phyloP scores from a whole-genome alignment of 495 filamentous ascomycete species.

The Penicillium maclennaniae region DNA sequence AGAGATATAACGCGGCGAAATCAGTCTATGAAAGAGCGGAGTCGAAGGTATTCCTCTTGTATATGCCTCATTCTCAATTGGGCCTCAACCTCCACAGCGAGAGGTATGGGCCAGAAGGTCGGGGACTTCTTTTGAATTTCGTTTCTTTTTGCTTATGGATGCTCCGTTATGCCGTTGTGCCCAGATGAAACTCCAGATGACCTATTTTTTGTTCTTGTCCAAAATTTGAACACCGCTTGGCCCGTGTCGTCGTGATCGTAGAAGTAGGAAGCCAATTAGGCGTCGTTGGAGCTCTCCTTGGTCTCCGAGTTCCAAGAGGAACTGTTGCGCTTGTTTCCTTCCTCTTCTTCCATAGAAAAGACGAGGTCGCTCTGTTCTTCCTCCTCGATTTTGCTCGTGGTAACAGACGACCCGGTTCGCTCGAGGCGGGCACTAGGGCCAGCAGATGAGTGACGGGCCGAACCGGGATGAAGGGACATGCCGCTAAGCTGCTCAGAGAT shows the following conservation, averaged over 20 bases:
- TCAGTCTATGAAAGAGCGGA: conserved; percentile 19
- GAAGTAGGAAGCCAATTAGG: conserved; percentile 13
- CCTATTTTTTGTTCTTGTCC: conserved; percentile 21
- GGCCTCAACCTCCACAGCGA: not conserved
- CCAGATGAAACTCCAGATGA: conserved; percentile 20
- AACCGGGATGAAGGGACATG: conserved; percentile 45
- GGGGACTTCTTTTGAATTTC: not conserved
- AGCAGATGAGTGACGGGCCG: conserved; percentile 36
- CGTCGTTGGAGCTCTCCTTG: conserved; percentile 18
- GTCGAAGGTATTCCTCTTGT: conserved; percentile 3
- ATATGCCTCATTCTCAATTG: not conserved
- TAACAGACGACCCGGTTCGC: conserved; percentile 43
- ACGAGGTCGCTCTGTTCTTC: conserved; percentile 61
- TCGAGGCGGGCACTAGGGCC: conserved; percentile 33
- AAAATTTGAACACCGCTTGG: conserved; percentile 10
- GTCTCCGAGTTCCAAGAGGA: conserved; percentile 30
- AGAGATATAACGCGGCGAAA: not conserved
- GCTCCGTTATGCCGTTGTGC: conserved; percentile 23
- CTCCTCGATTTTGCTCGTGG: conserved; percentile 69
- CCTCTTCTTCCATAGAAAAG: conserved; percentile 79
- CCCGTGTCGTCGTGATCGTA: conserved; percentile 21
- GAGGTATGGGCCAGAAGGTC: not conserved
- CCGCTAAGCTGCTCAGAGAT: conserved; percentile 64
- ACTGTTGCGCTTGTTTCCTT: conserved; percentile 44
- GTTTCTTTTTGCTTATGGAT: not conserved